Base-by-base conservation (phyloP, 2,329 filamentous ascomycete genomes). In the Ophiostoma australiae region DNA sequence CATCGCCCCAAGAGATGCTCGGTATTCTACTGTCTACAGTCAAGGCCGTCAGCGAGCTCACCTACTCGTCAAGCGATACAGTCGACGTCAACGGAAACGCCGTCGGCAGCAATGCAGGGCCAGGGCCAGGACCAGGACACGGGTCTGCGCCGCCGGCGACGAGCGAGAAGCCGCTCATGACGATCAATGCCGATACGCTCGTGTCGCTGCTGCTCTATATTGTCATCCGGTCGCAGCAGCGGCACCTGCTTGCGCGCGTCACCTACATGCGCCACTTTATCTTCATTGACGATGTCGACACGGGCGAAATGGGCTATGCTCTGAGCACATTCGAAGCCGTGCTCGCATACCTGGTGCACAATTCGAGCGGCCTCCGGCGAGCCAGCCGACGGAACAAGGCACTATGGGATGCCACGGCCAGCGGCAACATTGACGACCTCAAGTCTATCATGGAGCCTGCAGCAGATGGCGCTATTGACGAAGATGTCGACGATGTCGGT, bases 181-280 rank as follows among this genome's bases (percentile, higher is more conserved):
- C 86, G 0, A 84, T 89, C 76, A 89, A 97, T 76, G 95, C 95
- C 4, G 95, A 99, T 80, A 93, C 94, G 0, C 83, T 99, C 37
- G 95, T 99, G 1, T 97, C 95, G 0, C 82, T 99, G 72, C 84
- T 99, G 17, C 84, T 99, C 27, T 89, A 97, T 73, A 93, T 99
- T 20, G 91, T 99, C 13, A 98, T 99, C 73, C 87, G 94, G 73
- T 92, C 94, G 13, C 91, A 95, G 72, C 89, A 97, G 35, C 89
- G 91, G 72, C 90, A 97, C 79, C 83, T 99, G 10, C 92, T 97
- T 76, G 93, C 95, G 3, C 87, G 94, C 27, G 82, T 99, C 67
- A 85, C 91, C n/a, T 99, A 98, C 78, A 97, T 98, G 85, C 91
- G 94, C 63, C 93, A 97, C 77, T 99, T 97, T 77, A 95, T 97